Conservation (phyloP, 441 rosid species). For the Adansonia madagascariensis region DNA sequence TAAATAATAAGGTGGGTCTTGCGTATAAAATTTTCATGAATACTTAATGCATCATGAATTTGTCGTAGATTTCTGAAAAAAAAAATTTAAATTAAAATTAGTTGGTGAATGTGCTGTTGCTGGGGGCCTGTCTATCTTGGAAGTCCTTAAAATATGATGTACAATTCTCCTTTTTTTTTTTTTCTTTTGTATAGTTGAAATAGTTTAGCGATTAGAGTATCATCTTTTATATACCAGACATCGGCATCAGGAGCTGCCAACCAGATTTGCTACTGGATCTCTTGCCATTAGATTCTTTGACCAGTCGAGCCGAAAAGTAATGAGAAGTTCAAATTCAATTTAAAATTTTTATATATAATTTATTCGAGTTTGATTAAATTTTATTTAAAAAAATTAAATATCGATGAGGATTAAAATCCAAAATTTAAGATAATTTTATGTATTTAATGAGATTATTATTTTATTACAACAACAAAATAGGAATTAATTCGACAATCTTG, state of each 20-base stretch:
- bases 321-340: too few species aligned
- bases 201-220: constrained; percentile 24
- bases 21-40: constrained; percentile 45
- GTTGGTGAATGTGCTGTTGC: constrained; percentile 38
- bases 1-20: constrained; percentile 28
- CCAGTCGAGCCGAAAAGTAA: not conserved
- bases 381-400: too few species aligned
- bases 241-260: not conserved
- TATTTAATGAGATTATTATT: too few species aligned
- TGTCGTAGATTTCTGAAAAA: constrained; percentile 43
- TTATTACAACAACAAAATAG: too few species aligned
- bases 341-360: too few species aligned
- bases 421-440: too few species aligned
- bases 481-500: too few species aligned
- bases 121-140: constrained; percentile 25
- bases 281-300: not conserved
- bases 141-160: constrained; percentile 31
- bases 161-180: constrained; percentile 21
- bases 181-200: constrained; percentile 36
- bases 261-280: not conserved
- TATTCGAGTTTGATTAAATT: too few species aligned
- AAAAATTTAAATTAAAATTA: constrained; percentile 31
- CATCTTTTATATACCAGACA: not conserved
- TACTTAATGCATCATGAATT: constrained; percentile 38
- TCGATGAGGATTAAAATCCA: too few species aligned